Conservation (phyloP, 2,329 filamentous ascomycete genomes). For the Trichoderma afroharzianum region DNA sequence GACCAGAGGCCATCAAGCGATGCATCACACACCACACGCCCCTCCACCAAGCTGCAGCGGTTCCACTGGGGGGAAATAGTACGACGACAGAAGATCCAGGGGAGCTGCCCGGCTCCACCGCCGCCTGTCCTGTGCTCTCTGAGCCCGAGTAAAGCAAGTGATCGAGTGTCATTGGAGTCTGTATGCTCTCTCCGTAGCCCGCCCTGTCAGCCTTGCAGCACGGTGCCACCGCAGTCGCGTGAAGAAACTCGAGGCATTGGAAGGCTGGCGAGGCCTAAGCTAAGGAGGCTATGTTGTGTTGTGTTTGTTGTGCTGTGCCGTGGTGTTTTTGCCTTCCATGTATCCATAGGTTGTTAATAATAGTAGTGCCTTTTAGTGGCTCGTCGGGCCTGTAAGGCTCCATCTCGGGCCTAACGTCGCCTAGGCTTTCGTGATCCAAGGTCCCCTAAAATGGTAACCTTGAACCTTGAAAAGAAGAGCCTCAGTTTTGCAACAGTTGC, state of each 20-base stretch:
- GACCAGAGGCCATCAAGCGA: background rate
- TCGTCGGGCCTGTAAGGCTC: background rate
- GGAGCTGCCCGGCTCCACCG: background rate
- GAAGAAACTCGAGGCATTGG: background rate
- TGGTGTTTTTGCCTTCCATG: background rate
- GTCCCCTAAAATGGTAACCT: slow-evolving; percentile 1
- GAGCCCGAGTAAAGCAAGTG: background rate
- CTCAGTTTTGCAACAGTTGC: background rate
- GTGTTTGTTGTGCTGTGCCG: background rate
- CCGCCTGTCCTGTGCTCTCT: background rate
- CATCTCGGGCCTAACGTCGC: background rate
- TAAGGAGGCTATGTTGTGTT: background rate
- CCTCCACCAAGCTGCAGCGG: slow-evolving; percentile 14
- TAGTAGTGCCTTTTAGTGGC: background rate
- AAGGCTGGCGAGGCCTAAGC: background rate
- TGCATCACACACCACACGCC: slow-evolving; percentile 11
- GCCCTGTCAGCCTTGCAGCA: slow-evolving; percentile 13
- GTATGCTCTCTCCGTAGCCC: background rate
- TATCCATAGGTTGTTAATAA: background rate
- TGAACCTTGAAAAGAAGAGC: background rate
- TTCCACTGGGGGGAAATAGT: slow-evolving; percentile 1
- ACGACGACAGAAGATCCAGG: background rate
- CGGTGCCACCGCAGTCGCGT: background rate
- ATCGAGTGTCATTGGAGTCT: background rate
- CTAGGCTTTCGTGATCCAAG: background rate